Base-by-base conservation (phyloP, 2,329 filamentous ascomycete genomes). In the Laburnicola sp. region DNA sequence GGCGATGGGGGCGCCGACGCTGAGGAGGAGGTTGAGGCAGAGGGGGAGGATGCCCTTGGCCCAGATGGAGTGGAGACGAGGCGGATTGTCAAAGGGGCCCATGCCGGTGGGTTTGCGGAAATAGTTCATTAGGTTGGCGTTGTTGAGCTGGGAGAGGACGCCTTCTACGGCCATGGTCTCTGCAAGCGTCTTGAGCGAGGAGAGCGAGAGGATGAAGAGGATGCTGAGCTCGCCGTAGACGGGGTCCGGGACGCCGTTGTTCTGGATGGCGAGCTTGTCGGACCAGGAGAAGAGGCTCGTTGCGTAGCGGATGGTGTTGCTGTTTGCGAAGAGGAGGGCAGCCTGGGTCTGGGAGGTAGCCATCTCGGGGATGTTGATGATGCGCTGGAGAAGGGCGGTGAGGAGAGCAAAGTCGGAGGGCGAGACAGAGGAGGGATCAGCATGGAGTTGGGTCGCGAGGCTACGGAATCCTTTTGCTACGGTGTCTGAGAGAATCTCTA, bases 201-300 rank as follows among this genome's bases (percentile, higher is more conserved):
- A 96, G 9, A 99, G 81, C 60, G 96, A 89, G 22, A 96, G 84
- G 10, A 99, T 80, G 73, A 97, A 95, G 25, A 92, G 81, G 35
- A 96, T 82, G 63, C 89, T 89, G n/a, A 97, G 82, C 68, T 97
- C 92, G 57, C 92, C 94, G 71, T 97, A 97, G 27, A 97, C 79
- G 0, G 94, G 93, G 67, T 97, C 93, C 26, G 86, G 85, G 50
- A 87, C 82, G 25, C 66, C 62, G n/a, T 65, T 61, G 48, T 64
- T 59, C 2, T 53, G 26, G 31, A 87, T 81, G 0, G 87, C 83
- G 23, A 97, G 80, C 59, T 87, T 85, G 71, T 97, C 91, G 3
- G 93, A 85, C 94, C 94, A 99, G 0, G 91, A 96, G 74, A 93
- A 97, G 4, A 99, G 81, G 30, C 89, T 91, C 4, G 87, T 86